Evolutionary conservation across 2,329 filamentous ascomycete species (phyloP).

Genomic region (Colletotrichum sp.): DNA sequence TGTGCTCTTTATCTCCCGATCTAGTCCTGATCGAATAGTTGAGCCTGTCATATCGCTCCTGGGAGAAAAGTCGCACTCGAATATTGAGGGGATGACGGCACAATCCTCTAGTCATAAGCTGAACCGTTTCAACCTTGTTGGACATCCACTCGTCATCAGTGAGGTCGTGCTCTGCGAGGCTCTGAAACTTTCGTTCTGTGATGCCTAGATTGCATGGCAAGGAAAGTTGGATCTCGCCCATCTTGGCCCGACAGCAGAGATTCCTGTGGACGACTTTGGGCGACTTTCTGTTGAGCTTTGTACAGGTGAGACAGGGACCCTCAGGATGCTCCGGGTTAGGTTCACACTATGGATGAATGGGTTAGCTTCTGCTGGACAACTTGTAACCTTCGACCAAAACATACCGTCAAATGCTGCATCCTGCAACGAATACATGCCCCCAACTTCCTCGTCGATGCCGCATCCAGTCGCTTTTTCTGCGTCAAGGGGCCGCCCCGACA

Average conservation of each 20-base stretch:
- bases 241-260: constrained; percentile 47
- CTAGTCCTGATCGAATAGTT: constrained; percentile 37
- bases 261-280: constrained; percentile 53
- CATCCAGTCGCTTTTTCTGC: constrained; percentile 30
- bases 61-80: constrained; percentile 47
- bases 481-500: not conserved
- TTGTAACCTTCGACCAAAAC: constrained; percentile 20
- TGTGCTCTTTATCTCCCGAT: not conserved
- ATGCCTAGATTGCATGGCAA: constrained; percentile 39
- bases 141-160: constrained; percentile 32
- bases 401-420: constrained; percentile 48
- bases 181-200: constrained; percentile 46
- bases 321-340: constrained; percentile 33
- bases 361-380: not conserved
- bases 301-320: constrained; percentile 45
- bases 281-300: constrained; percentile 39
- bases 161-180: constrained; percentile 38
- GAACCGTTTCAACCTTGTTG: constrained; percentile 34
- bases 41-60: constrained; percentile 36
- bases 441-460: constrained; percentile 36
- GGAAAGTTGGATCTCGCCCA: constrained; percentile 44
- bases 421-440: constrained; percentile 50
- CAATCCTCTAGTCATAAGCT: constrained; percentile 40
- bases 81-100: constrained; percentile 40
- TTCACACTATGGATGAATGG: constrained; percentile 35